Evolutionary conservation across 2,329 filamentous ascomycete species (phyloP), one percentile per base, ranked within the genome.

Genomic region (Aspergillus udagawae): DNA sequence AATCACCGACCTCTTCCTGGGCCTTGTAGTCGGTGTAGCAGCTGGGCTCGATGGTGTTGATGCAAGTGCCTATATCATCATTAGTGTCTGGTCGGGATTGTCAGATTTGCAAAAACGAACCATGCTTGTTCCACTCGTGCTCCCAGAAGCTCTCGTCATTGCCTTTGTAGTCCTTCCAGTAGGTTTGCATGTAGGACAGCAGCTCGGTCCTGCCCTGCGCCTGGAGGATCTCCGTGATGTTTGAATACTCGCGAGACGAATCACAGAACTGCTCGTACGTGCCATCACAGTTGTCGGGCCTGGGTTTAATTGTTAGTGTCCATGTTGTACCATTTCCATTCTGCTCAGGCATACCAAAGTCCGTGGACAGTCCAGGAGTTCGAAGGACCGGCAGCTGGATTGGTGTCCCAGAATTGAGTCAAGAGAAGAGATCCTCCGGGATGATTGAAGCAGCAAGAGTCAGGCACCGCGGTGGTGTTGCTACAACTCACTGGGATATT

Each of bases 91-190:
- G 12, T 23, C 21, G 20, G 44, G 9, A 23, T 25, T 47, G 12
- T 17, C 21, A 47, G 7, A 12, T 38, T 5, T 17, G 44, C 12
- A 23, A 2, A 28, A 20, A 52, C 51, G n/a, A 58, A 66, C 70
- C 88, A 70, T 90, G 87, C 71, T 88, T 89, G 70, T 81, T 79
- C 83, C 86, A 90, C 68, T 90, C 87, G 72, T 89, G 86, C 64
- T 83, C 79, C 87, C 87, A 90, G 65, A 90, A 82, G 28, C 67
- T 73, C 64, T 85, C 81, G 63, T 82, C 79, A 29, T 80, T 69
- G 45, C 82, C 82, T 42, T 78, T 61, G 68, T 83, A 79, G 65
- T 82, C 79, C 63, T 83, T 80, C 84, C 84, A 86, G 73, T 85
- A 86, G 1, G 76, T 81, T 41, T 80, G 71, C 84, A 87, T 86